A percentile compares a stretch with the other conserved stretches of the same genome.
Evolutionary conservation across 2,329 filamentous ascomycete genomes (phyloP).

Genomic region (Geosmithia flava): DNA sequence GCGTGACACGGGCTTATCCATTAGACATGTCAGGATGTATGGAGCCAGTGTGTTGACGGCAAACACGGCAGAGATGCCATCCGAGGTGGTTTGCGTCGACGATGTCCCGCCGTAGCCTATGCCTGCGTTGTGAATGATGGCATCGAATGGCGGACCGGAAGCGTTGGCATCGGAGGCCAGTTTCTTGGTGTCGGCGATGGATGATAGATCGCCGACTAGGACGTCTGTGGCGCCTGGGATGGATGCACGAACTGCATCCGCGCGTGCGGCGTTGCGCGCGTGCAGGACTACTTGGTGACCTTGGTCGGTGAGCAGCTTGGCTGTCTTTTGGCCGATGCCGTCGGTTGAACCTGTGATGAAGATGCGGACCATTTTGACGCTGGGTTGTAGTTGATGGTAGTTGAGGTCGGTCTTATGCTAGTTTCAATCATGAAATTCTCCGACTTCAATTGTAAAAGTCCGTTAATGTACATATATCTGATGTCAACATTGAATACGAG

Average conservation of each 20-base stretch:
- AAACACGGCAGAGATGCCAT: slow-evolving; percentile 8
- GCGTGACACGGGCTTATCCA: slow-evolving; percentile 7
- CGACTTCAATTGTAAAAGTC: too few relatives aligned
- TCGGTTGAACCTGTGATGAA: slow-evolving; percentile 12
- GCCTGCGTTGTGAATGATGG: slow-evolving; percentile 9
- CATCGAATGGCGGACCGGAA: slow-evolving; percentile 7
- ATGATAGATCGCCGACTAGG: slow-evolving; percentile 9
- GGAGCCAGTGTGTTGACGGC: slow-evolving; percentile 10
- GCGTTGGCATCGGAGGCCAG: slow-evolving; percentile 10
- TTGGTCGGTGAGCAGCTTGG: slow-evolving; percentile 9
- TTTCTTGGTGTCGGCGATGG: slow-evolving; percentile 7
- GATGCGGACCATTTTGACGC: slow-evolving; percentile 8
- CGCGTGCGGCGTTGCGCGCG: slow-evolving; percentile 8
- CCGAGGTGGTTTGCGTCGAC: slow-evolving; percentile 6
- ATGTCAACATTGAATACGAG: neutral
- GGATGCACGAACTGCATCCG: slow-evolving; percentile 5
- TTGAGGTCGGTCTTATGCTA: too few relatives aligned
- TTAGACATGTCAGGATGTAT: slow-evolving; percentile 9
- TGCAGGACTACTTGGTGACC: slow-evolving; percentile 11
- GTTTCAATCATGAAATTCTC: too few relatives aligned
- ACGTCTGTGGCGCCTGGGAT: slow-evolving; percentile 8
- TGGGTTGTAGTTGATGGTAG: too few relatives aligned
- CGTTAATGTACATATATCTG: too few relatives aligned
- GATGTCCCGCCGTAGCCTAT: slow-evolving; percentile 5
- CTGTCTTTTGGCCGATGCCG: slow-evolving; percentile 10